phyloP scores from a whole-genome alignment of 305 asterid species.

The Fraxinus baroniana region DNA sequence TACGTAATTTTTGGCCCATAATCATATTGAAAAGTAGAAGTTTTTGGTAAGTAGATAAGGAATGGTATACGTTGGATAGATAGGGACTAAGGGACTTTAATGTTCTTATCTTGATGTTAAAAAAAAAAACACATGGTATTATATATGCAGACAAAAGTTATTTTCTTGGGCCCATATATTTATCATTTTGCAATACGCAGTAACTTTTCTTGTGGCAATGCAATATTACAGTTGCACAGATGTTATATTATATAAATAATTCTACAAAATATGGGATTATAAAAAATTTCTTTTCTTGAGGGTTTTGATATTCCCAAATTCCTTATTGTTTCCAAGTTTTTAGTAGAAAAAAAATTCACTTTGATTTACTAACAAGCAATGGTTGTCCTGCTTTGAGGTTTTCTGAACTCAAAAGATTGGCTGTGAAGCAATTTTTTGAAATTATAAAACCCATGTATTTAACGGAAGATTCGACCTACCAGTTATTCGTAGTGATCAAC shows the following conservation, averaged over 20 bases:
- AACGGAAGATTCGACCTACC: background rate
- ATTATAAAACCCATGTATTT: background rate
- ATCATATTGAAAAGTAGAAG: constrained; percentile 20
- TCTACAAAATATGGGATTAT: background rate
- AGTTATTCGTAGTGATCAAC: background rate
- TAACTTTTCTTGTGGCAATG: constrained; percentile 9
- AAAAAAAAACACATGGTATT: background rate
- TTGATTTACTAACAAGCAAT: background rate
- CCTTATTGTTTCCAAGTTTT: background rate
- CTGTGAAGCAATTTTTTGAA: background rate
- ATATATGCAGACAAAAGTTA: background rate
- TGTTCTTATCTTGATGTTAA: constrained; percentile 28
- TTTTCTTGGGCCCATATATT: background rate
- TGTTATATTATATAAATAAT: background rate
- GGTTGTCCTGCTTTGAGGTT: background rate
- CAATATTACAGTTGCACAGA: background rate
- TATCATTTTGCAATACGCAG: background rate
- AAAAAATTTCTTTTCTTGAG: background rate
- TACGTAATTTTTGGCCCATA: constrained; percentile 24
- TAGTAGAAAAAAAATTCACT: background rate
- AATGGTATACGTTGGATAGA: constrained; percentile 34
- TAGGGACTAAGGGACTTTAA: constrained; percentile 25
- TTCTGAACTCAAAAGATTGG: background rate
- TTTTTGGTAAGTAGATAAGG: constrained; percentile 63
- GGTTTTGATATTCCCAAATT: background rate